Percentiles rank a stretch among this genome's conserved stretches.
Evolutionary conservation across 169 alveolate species (phyloP).

Genomic region (Eimeria maxima): DNA sequence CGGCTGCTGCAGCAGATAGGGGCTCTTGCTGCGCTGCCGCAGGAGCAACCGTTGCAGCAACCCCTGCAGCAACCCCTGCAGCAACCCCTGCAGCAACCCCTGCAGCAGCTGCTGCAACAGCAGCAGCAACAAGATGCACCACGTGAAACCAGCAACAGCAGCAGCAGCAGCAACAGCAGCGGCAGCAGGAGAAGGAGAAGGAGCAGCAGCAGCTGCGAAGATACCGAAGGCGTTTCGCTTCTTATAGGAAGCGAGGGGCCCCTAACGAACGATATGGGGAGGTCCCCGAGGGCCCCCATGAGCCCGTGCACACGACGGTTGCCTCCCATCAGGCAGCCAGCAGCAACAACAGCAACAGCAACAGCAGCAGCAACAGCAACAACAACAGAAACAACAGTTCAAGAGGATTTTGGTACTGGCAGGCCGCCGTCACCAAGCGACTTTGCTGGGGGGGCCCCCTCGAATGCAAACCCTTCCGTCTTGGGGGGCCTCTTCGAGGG

Average conservation of each 20-base stretch:
- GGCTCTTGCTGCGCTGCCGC: not conserved
- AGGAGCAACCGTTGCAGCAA: conserved; percentile 25
- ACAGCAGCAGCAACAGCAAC: conserved; percentile 46
- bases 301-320: not conserved
- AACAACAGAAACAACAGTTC: not conserved
- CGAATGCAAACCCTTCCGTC: not conserved
- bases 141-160: not conserved
- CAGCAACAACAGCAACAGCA: conserved; percentile 54
- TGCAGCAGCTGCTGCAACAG: conserved; percentile 55
- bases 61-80: no score
- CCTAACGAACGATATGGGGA: not conserved
- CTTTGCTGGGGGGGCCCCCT: not conserved
- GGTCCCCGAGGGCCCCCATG: not conserved
- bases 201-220: conserved; percentile 41
- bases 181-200: conserved; percentile 16
- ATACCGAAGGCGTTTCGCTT: not conserved
- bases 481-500: conserved; percentile 11
- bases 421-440: not conserved
- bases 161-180: conserved; percentile 54
- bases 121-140: conserved; percentile 27
- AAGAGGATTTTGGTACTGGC: not conserved
- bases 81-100: no score
- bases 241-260: conserved; percentile 6
- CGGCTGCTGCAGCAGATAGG: conserved; percentile 35
- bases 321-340: not conserved